Base-by-base conservation (phyloP, 2,329 filamentous ascomycete genomes). In the Penicillium sclerotiorum region DNA sequence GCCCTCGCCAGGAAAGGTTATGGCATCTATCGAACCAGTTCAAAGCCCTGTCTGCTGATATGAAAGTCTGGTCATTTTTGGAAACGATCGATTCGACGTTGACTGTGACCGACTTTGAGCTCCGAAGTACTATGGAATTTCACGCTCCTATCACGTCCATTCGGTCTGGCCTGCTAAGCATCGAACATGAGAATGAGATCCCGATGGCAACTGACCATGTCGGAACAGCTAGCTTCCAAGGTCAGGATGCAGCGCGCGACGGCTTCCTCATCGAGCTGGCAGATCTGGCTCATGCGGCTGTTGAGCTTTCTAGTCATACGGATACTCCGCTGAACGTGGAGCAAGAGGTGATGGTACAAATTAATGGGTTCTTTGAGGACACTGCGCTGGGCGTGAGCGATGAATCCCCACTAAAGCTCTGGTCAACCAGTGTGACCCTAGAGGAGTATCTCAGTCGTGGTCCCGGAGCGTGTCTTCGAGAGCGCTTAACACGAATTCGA, bases 331-430 rank as follows among this genome's bases (percentile, higher is more conserved):
- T 85, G 18, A 69, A 72, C 28, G 72, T 85, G 1, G 76, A 79
- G 37, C 72, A 77, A 18, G 77, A 77, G 37, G 80, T 85, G 30
- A 79, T 77, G 43, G 74, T 86, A 3, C 83, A 86, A 55, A 61
- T 81, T 8, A 76, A 79, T 41, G 83, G 82, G 0, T 86, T 86
- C 59, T 86, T 84, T 48, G 80, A 84, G 39, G 81, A 85, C 81
- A 82, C 71, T 73, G 80, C 36, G 77, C 76, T 17, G 73, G 78
- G 54, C 53, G 81, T 48, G 68, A 77, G n/a, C 67, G 83, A 21
- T 60, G 74, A 47, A 17, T 62, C 53, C 2, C 67, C 67, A 1
- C 50, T 69, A 12, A 68, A 67, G 28, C 45, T 69, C 11, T 69
- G 67, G 67, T 66, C 67, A 12, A 63, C 62, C 1, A 60, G 52